Evolutionary conservation across 805 yeast species (phyloP).

Genomic region (Metschnikowia arizonensis): DNA sequence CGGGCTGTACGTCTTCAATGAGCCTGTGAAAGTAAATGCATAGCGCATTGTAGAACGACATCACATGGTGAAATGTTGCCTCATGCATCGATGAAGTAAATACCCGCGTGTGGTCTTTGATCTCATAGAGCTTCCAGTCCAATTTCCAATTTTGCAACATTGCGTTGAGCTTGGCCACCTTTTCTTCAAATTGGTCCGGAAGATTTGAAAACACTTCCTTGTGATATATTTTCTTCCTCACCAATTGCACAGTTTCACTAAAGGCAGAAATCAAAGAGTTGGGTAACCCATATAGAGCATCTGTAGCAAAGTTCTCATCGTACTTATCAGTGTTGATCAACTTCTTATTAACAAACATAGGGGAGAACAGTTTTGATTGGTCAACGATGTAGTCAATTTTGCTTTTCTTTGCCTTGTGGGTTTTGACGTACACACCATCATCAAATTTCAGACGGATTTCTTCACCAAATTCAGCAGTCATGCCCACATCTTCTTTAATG

Average conservation of each 20-base stretch:
- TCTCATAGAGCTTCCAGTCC: slow-evolving; percentile 60
- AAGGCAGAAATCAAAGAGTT: slow-evolving; percentile 71
- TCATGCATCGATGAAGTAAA: slow-evolving; percentile 57
- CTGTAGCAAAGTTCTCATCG: slow-evolving; percentile 63
- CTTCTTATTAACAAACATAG: slow-evolving; percentile 40
- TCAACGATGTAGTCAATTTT: slow-evolving; percentile 20
- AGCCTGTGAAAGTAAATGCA: slow-evolving; percentile 67
- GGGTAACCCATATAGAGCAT: slow-evolving; percentile 80
- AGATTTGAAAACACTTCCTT: slow-evolving; percentile 26
- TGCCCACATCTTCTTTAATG: slow-evolving; percentile 33
- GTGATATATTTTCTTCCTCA: slow-evolving; percentile 58
- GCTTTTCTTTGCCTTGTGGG: slow-evolving; percentile 12
- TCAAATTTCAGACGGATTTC: slow-evolving; percentile 25
- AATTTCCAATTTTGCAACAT: slow-evolving; percentile 62
- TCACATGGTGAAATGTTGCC: slow-evolving; percentile 73
- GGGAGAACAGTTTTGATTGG: slow-evolving; percentile 25
- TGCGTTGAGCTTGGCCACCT: slow-evolving; percentile 33
- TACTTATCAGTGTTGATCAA: slow-evolving; percentile 45
- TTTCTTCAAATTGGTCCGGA: slow-evolving; percentile 33
- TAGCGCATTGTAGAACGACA: slow-evolving; percentile 72
- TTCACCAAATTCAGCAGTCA: slow-evolving; percentile 24
- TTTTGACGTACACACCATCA: slow-evolving; percentile 12
- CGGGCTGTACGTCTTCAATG: slow-evolving; percentile 52
- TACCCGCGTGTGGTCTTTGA: slow-evolving; percentile 17
- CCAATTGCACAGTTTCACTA: slow-evolving; percentile 64